phyloP scores from a whole-genome alignment of 2,329 filamentous ascomycete genomes.

The Trichoderma koningii region DNA sequence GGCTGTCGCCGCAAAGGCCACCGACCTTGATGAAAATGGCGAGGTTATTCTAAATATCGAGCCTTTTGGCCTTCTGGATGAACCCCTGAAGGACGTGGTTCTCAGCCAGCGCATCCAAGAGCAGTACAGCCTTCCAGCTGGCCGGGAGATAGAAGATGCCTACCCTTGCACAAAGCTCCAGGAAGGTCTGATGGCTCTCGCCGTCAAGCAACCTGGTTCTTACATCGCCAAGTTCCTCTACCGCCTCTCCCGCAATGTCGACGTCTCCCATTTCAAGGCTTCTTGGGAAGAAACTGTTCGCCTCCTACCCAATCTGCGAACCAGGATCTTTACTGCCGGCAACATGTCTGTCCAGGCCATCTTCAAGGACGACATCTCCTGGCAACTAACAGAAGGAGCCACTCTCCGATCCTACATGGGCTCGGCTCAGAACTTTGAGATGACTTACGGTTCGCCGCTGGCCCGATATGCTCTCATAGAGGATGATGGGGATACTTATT shows the following conservation, averaged over 20 bases:
- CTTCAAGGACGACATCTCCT: constrained; percentile 24
- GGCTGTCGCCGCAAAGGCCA: constrained; percentile 6
- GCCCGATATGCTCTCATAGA: constrained; percentile 15
- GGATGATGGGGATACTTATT: constrained; percentile 6
- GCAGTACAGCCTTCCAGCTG: not conserved
- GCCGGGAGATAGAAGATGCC: constrained; percentile 36
- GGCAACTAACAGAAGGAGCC: not conserved
- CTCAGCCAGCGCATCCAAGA: constrained; percentile 1
- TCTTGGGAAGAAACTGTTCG: constrained; percentile 31
- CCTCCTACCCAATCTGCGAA: constrained; percentile 29
- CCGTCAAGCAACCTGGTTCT: constrained; percentile 32
- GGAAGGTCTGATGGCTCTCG: constrained; percentile 41
- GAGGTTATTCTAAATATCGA: not conserved
- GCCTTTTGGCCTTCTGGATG: constrained; percentile 7
- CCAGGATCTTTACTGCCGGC: constrained; percentile 29
- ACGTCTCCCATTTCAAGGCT: constrained; percentile 27
- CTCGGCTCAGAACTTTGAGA: constrained; percentile 2
- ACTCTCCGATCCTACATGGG: constrained; percentile 14
- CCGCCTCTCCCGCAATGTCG: constrained; percentile 14
- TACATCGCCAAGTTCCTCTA: constrained; percentile 31
- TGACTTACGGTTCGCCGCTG: constrained; percentile 14
- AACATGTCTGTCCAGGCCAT: constrained; percentile 26
- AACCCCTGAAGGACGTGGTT: not conserved
- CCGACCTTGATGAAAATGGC: not conserved
- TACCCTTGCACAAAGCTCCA: constrained; percentile 45